Percentiles rank a stretch among this genome's conserved stretches.
These are phyloP conservation scores for Glutinoglossum americanum DNA, from an alignment of 495 filamentous ascomycete species.

Conservation along the genomic window DNA sequence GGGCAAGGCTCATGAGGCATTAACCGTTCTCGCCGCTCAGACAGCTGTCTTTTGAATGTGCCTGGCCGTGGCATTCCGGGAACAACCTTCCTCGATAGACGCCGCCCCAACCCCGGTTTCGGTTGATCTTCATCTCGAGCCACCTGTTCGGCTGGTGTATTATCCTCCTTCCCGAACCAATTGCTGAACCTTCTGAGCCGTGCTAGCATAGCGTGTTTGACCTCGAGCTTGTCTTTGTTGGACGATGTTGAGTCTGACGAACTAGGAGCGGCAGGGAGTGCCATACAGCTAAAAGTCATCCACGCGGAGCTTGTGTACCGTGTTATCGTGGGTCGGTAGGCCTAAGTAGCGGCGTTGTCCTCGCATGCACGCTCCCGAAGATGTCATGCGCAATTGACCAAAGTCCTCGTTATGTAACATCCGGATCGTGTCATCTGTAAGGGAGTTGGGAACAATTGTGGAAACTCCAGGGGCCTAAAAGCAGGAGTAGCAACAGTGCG, in stretches of 20 bases:
- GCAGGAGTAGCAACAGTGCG: neutral
- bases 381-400: neutral
- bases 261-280: neutral
- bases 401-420: neutral
- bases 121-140: neutral
- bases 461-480: neutral
- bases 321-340: neutral
- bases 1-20: conserved; percentile 34
- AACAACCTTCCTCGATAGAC: conserved; percentile 33
- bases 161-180: conserved; percentile 3
- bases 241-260: neutral
- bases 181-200: conserved; percentile 1
- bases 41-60: conserved; percentile 63
- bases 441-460: neutral
- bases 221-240: neutral
- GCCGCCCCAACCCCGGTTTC: neutral
- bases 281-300: neutral
- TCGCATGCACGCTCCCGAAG: neutral
- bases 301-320: neutral
- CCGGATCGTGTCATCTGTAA: neutral
- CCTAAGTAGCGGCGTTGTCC: neutral
- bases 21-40: conserved; percentile 53
- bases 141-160: neutral
- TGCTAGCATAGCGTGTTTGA: neutral
- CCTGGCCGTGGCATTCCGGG: conserved; percentile 52